Conservation (phyloP, 306 rosid species). For the Betula pendula region DNA sequence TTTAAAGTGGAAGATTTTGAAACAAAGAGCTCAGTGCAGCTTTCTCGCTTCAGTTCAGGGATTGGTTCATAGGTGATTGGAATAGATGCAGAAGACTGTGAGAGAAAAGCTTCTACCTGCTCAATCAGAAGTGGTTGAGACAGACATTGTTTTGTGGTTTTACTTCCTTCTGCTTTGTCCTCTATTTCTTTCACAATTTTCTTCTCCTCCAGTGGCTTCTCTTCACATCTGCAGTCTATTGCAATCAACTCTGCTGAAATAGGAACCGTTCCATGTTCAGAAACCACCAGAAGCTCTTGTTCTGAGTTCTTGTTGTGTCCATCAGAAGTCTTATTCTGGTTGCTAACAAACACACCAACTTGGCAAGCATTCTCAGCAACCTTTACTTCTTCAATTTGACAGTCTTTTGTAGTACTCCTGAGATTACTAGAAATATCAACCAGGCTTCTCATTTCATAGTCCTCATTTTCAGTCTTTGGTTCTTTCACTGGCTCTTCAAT, state of each 20-base stretch:
- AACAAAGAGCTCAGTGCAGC: no score
- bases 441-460: slow-evolving; percentile 13
- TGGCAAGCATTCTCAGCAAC: slow-evolving; percentile 28
- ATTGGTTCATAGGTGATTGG: no score
- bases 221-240: slow-evolving; percentile 25
- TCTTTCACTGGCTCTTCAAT: slow-evolving; percentile 29
- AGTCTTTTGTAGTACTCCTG: slow-evolving; percentile 5
- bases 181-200: slow-evolving; percentile 32
- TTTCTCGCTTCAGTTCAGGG: no score
- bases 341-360: slow-evolving; percentile 20
- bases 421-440: slow-evolving; percentile 8
- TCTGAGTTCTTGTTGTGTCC: slow-evolving; percentile 28
- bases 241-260: slow-evolving; percentile 16
- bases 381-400: slow-evolving; percentile 30
- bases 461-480: slow-evolving; percentile 29
- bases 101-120: slow-evolving; percentile 28
- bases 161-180: slow-evolving; percentile 21
- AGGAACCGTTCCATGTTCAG: slow-evolving; percentile 27
- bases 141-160: slow-evolving; percentile 27
- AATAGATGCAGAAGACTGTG: slow-evolving; percentile 23
- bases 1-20: no score
- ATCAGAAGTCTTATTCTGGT: slow-evolving; percentile 34
- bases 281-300: slow-evolving; percentile 23
- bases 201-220: slow-evolving; percentile 15
- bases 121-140: slow-evolving; percentile 20